Evolutionary conservation across 2,329 filamentous ascomycete genomes (phyloP).

Genomic region (Trichoderma endophyticum): DNA sequence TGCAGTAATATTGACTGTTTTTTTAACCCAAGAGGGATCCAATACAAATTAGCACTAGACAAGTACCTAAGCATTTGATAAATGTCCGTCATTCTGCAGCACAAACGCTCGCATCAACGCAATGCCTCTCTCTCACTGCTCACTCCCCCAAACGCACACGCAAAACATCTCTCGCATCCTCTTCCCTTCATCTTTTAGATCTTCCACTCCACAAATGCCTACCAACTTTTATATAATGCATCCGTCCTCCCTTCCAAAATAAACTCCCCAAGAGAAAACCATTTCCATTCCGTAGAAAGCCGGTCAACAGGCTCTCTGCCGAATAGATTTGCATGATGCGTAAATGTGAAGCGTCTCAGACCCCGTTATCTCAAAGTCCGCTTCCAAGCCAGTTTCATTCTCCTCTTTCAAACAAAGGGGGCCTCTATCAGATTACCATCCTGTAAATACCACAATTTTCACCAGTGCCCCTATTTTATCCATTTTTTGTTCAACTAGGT

Average conservation of each 20-base stretch:
- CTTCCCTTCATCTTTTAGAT: not conserved
- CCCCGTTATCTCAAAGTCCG: not conserved
- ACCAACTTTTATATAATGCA: conserved; percentile 16
- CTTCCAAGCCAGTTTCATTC: not conserved
- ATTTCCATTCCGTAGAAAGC: not conserved
- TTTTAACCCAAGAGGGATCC: not conserved
- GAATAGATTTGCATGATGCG: not conserved
- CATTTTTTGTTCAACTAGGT: not conserved
- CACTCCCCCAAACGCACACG: not conserved
- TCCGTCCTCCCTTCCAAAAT: not conserved
- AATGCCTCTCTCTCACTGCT: not conserved
- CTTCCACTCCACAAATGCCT: conserved; percentile 6
- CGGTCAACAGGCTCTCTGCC: not conserved
- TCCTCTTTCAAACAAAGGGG: not conserved
- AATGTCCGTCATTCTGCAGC: not conserved
- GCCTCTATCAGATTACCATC: not conserved
- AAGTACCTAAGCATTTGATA: not conserved
- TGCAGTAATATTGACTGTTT: not conserved
- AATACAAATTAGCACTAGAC: not conserved
- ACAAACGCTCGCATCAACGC: not conserved
- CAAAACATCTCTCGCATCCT: not conserved
- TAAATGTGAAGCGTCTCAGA: not conserved
- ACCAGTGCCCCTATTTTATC: not conserved
- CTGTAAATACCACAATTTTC: not conserved
- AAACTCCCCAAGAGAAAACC: not conserved